Conservation (phyloP, 2,329 filamentous ascomycete genomes). For the Ambrosiella cleistominuta region DNA sequence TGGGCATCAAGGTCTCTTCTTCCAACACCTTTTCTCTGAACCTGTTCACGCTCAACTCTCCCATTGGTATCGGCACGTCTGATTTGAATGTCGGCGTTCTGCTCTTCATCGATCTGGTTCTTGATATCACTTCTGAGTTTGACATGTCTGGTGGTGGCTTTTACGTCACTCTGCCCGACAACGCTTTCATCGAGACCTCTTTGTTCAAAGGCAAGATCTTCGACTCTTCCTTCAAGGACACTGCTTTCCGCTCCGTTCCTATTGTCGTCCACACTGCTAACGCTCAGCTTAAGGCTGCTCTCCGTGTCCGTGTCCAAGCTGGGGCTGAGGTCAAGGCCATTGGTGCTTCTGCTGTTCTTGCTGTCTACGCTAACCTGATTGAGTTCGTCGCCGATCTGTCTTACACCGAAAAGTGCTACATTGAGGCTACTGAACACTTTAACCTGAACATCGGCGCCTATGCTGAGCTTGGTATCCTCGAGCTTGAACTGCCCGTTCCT, state of each 20-base stretch:
- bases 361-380: slow-evolving; percentile 34
- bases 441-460: slow-evolving; percentile 24
- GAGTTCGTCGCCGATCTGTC: slow-evolving; percentile 31
- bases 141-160: slow-evolving; percentile 32
- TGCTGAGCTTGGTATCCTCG: slow-evolving; percentile 21
- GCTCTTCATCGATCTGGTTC: slow-evolving; percentile 33
- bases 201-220: slow-evolving; percentile 28
- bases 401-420: slow-evolving; percentile 21
- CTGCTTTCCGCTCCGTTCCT: slow-evolving; percentile 28
- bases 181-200: slow-evolving; percentile 24
- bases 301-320: slow-evolving; percentile 32
- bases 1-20: slow-evolving; percentile 28
- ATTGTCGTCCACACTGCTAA: slow-evolving; percentile 30
- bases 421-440: slow-evolving; percentile 21
- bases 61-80: slow-evolving; percentile 26
- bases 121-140: slow-evolving; percentile 29
- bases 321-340: slow-evolving; percentile 23
- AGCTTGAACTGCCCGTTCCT: slow-evolving; percentile 25
- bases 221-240: slow-evolving; percentile 27
- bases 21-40: slow-evolving; percentile 33
- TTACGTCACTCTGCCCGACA: slow-evolving; percentile 31
- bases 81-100: slow-evolving; percentile 29
- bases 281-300: slow-evolving; percentile 29
- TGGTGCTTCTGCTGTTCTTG: slow-evolving; percentile 26
- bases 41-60: slow-evolving; percentile 28